Base-by-base conservation (phyloP, 2,329 filamentous ascomycete species). In the Aspergillus vadensis region DNA sequence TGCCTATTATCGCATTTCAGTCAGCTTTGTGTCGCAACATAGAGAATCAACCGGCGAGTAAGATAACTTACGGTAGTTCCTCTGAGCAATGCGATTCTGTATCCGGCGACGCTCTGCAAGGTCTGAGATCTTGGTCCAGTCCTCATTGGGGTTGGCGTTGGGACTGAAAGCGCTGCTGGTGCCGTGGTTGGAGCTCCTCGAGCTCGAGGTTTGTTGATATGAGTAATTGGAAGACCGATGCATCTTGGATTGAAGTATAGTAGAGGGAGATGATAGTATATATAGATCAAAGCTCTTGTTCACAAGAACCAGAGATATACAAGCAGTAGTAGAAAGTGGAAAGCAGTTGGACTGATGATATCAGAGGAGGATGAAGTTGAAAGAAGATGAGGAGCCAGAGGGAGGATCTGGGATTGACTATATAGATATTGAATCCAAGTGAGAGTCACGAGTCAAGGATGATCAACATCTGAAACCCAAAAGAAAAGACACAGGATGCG, bases 51-150 rank as follows among this genome's bases (percentile, higher is more conserved):
- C 1, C 4, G n/a, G 5, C 4, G 14, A 4, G 4, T 1, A 36
- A 4, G 32, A 27, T 12, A 12, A 85, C 88, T 76, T 83, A 96
- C 92, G 92, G 82, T 97, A 97, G 82, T 97, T 97, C 72, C 93
- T 89, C 81, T 98, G 94, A 68, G 94, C 94, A 83, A 98, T 97
- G 69, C 94, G 88, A 81, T 98, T 98, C 80, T 98, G 93, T 81
- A 97, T 97, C 74, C 93, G 87, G 72, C 93, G 85, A 73, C 95
- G 88, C 81, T 98, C 94, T 55, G 93, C 94, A 62, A 98, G 88
- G 78, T 98, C 94, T 60, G 94, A 96, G 76, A 98, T 97, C 86
- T 97, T 96, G 74, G 94, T 97, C 94, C 94, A 98, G 81, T 98
- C 94, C 81, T 98, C 94, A 74, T 97, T 93, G 58, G 94, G 91